phyloP scores from a whole-genome alignment of 371 early-diverging fungal genomes.

The Circinella umbellata region DNA sequence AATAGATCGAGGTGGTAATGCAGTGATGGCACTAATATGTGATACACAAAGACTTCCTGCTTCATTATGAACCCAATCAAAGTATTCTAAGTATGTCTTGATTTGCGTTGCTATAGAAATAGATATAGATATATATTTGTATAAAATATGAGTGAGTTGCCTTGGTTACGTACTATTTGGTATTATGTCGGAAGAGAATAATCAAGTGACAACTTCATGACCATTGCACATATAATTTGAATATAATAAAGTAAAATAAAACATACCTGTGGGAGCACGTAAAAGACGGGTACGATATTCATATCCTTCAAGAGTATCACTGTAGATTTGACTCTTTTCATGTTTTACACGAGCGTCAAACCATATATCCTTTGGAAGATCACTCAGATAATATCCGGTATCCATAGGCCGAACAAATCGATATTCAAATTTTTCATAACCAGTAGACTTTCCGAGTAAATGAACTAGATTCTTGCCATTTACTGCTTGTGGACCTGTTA shows the following conservation, averaged over 20 bases:
- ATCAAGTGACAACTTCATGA: slow-evolving; percentile 12
- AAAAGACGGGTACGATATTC: slow-evolving; percentile 28
- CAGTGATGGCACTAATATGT: slow-evolving; percentile 30
- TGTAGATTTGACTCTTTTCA: slow-evolving; percentile 32
- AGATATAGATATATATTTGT: not conserved
- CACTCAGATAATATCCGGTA: slow-evolving; percentile 32
- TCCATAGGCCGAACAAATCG: slow-evolving; percentile 39
- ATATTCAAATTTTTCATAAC: slow-evolving; percentile 26
- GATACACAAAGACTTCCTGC: slow-evolving; percentile 37
- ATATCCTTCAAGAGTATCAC: slow-evolving; percentile 23
- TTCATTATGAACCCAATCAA: slow-evolving; percentile 44
- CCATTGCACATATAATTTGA: not conserved
- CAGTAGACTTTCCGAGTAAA: slow-evolving; percentile 30
- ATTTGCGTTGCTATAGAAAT: slow-evolving; percentile 32
- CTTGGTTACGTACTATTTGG: no score
- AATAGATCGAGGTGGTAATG: slow-evolving; percentile 24
- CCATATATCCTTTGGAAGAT: slow-evolving; percentile 40
- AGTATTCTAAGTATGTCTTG: slow-evolving; percentile 42
- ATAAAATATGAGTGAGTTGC: no score
- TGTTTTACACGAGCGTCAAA: slow-evolving; percentile 49
- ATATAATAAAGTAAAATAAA: not conserved
- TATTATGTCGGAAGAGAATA: not conserved
- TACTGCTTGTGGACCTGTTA: slow-evolving; percentile 42
- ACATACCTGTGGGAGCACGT: slow-evolving; percentile 35
- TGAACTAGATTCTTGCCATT: slow-evolving; percentile 31